Conservation (phyloP, 2,329 filamentous ascomycete species). For the Talaromyces sp. region DNA sequence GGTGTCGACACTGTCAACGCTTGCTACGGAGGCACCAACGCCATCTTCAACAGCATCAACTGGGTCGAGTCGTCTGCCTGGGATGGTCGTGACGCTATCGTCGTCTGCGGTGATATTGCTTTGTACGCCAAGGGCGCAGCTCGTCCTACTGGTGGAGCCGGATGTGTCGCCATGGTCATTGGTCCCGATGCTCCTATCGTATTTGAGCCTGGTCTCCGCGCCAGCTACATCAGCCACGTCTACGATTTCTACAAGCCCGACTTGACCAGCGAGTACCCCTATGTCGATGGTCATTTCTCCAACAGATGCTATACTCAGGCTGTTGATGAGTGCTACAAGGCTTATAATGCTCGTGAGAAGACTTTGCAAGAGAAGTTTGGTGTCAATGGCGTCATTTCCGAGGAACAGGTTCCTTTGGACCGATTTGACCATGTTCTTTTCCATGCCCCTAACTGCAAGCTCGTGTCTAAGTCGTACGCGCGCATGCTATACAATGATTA, state of each 20-base stretch:
- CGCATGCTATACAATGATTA: constrained; percentile 85
- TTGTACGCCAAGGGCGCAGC: constrained; percentile 81
- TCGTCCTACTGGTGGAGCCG: constrained; percentile 75
- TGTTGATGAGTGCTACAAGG: constrained; percentile 75
- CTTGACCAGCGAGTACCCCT: constrained; percentile 80
- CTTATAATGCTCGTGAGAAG: constrained; percentile 71
- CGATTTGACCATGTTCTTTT: constrained; percentile 81
- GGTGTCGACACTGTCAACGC: constrained; percentile 80
- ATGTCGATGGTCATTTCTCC: constrained; percentile 81
- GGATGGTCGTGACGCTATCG: constrained; percentile 78
- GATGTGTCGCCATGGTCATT: constrained; percentile 73
- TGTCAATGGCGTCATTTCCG: constrained; percentile 46
- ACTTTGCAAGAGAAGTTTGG: constrained; percentile 51
- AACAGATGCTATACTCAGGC: constrained; percentile 77
- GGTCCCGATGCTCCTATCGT: constrained; percentile 74
- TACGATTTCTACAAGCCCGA: constrained; percentile 93
- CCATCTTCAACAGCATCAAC: constrained; percentile 77
- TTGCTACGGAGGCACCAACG: constrained; percentile 83
- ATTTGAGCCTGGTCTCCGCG: constrained; percentile 73
- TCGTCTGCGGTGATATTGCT: constrained; percentile 77
- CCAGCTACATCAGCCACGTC: constrained; percentile 75
- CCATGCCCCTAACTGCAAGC: constrained; percentile 83
- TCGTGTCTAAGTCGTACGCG: constrained; percentile 79
- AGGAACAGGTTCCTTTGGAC: constrained; percentile 63
- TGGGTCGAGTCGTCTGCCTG: constrained; percentile 84